Percentiles rank a stretch among this genome's conserved stretches.
These are phyloP conservation scores for Botrytis squamosa DNA, from an alignment of 2,329 filamentous ascomycete genomes.

Conservation along the genomic window DNA sequence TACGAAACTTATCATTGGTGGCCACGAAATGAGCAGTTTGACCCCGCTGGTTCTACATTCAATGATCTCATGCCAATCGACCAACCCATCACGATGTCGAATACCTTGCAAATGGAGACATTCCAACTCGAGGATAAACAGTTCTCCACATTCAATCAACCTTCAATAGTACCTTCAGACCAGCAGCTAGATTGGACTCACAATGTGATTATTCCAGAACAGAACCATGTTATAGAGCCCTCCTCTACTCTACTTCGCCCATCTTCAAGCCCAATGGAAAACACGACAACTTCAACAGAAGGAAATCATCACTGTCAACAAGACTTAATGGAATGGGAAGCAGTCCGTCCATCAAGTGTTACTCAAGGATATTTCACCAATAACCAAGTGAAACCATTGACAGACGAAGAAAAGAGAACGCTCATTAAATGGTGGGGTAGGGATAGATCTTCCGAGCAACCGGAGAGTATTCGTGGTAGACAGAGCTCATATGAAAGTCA, in stretches of 20 bases:
- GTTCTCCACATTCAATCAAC: not conserved
- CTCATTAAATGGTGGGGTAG: conserved; percentile 22
- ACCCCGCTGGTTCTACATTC: not conserved
- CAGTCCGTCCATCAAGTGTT: conserved; percentile 14
- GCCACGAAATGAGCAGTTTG: not conserved
- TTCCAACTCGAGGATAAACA: conserved; percentile 4
- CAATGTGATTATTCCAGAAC: not conserved
- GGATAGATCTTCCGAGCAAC: conserved; percentile 20
- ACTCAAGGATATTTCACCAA: conserved; percentile 16
- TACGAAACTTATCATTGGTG: conserved; percentile 17
- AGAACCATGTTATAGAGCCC: not conserved
- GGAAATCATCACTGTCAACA: not conserved
- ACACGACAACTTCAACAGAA: not conserved
- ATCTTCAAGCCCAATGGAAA: conserved; percentile 22
- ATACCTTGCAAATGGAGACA: not conserved
- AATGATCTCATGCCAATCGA: conserved; percentile 11
- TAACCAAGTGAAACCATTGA: conserved; percentile 15
- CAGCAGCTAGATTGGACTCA: not conserved
- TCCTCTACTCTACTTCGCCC: not conserved
- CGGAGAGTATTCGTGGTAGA: conserved; percentile 16
- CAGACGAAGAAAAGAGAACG: conserved; percentile 17
- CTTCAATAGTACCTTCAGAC: not conserved
- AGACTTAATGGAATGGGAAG: conserved; percentile 19
- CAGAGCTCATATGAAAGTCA: conserved; percentile 15
- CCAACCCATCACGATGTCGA: not conserved